These are phyloP conservation scores for Tylopilus vinaceipallidus DNA, from an alignment of 768 basidiomycete genomes.

Conservation along the genomic window DNA sequence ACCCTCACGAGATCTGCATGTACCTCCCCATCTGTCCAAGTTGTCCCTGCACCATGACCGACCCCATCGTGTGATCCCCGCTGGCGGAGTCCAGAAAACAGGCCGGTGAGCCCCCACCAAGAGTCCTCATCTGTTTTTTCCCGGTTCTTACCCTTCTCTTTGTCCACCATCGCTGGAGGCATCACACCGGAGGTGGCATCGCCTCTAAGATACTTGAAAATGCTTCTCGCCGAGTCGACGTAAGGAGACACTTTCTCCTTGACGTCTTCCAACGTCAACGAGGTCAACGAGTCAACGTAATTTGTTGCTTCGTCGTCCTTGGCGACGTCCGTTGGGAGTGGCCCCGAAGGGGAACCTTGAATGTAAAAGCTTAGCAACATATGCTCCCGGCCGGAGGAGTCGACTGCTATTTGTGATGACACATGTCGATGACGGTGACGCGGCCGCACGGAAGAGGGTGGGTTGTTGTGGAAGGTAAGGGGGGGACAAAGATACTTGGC, in stretches of 20 bases:
- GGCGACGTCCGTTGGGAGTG: slow-evolving; percentile 30
- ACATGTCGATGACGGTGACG: slow-evolving; percentile 83
- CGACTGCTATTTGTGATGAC: slow-evolving; percentile 71
- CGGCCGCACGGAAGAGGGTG: slow-evolving; percentile 71
- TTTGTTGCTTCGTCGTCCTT: slow-evolving; percentile 17
- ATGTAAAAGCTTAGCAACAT: slow-evolving; percentile 84
- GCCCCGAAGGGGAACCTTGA: slow-evolving; percentile 47
- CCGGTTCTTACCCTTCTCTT: slow-evolving; percentile 30
- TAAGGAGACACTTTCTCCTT: slow-evolving; percentile 40
- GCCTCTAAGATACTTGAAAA: slow-evolving; percentile 76
- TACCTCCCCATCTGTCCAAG: slow-evolving; percentile 74
- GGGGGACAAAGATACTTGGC: slow-evolving; percentile 66
- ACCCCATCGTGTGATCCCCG: slow-evolving; percentile 32
- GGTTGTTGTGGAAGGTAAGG: slow-evolving; percentile 77
- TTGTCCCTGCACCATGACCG: slow-evolving; percentile 38
- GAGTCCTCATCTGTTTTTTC: slow-evolving; percentile 32
- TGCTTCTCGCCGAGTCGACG: slow-evolving; percentile 50
- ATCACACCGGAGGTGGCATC: slow-evolving; percentile 43
- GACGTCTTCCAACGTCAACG: slow-evolving; percentile 57
- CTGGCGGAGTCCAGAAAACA: slow-evolving; percentile 65
- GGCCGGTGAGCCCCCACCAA: slow-evolving; percentile 57
- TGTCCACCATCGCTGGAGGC: slow-evolving; percentile 28
- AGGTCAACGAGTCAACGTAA: slow-evolving; percentile 47
- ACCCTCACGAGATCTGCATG: slow-evolving; percentile 79
- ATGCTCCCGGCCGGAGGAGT: slow-evolving; percentile 74